Percentiles rank a stretch among this genome's conserved stretches.
Evolutionary conservation across 805 yeast species (phyloP).

Genomic region (Yarrowia divulgata): DNA sequence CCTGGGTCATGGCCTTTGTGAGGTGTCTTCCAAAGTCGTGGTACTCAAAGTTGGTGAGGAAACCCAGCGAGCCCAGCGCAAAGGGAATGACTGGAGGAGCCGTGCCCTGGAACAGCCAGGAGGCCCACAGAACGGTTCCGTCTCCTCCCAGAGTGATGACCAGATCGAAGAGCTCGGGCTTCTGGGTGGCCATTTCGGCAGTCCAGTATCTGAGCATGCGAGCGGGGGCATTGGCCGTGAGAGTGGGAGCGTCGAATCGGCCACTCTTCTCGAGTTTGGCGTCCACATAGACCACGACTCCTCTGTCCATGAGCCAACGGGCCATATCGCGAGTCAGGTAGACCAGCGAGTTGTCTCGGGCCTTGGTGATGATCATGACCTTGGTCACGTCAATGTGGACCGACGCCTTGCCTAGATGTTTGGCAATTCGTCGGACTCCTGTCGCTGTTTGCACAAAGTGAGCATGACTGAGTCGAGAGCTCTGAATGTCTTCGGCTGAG

Average conservation of each 20-base stretch:
- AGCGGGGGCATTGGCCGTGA: constrained; percentile 42
- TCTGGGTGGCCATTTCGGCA: constrained; percentile 56
- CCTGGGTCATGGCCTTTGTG: constrained; percentile 65
- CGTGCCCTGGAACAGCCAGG: constrained; percentile 76
- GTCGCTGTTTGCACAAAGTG: constrained; percentile 47
- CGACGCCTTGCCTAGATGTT: constrained; percentile 46
- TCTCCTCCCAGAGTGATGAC: constrained; percentile 93
- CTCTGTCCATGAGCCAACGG: constrained; percentile 69
- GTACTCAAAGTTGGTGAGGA: constrained; percentile 83
- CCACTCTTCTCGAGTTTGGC: constrained; percentile 65
- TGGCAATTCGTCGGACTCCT: constrained; percentile 48
- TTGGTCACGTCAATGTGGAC: constrained; percentile 71
- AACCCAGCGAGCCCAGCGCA: constrained; percentile 89
- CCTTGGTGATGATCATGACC: constrained; percentile 86
- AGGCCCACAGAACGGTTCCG: constrained; percentile 89
- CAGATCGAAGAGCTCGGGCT: constrained; percentile 66
- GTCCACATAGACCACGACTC: constrained; percentile 72
- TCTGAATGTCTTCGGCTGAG: constrained; percentile 37
- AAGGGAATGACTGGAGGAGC: constrained; percentile 93
- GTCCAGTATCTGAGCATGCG: constrained; percentile 70
- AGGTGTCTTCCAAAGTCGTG: constrained; percentile 71
- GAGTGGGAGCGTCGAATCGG: constrained; percentile 61
- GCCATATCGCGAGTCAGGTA: constrained; percentile 79
- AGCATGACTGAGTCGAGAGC: constrained; percentile 39
- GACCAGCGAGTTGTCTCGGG: constrained; percentile 79